A percentile compares a stretch with the other conserved stretches of the same genome.
Evolutionary conservation across 345 rosid species (phyloP).

Genomic region (Rhodamnia argentea): DNA sequence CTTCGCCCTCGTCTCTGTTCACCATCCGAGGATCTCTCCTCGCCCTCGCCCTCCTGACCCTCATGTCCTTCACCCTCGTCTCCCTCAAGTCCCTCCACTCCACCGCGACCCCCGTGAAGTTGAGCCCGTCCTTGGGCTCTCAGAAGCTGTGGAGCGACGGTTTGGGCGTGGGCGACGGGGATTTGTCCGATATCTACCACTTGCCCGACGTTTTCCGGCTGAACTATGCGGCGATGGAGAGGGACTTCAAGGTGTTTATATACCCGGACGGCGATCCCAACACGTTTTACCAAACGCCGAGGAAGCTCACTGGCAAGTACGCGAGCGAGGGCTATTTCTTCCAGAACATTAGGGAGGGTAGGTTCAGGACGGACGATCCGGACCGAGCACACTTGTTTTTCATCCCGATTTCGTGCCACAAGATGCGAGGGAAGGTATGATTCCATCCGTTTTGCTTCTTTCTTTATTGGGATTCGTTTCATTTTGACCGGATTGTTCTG

Average conservation of each 20-base stretch:
- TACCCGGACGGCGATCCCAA: constrained; percentile 95
- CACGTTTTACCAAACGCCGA: constrained; percentile 82
- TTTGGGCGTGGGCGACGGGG: not conserved
- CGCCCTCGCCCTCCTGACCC: constrained; percentile 55
- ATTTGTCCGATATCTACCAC: constrained; percentile 48
- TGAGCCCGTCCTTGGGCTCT: not conserved
- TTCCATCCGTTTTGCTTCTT: not conserved
- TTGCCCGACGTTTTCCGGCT: constrained; percentile 46
- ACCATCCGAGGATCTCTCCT: constrained; percentile 62
- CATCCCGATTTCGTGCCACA: constrained; percentile 91
- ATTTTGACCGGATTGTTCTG: not conserved
- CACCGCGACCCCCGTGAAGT: not conserved
- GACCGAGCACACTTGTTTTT: constrained; percentile 85
- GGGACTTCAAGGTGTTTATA: constrained; percentile 67
- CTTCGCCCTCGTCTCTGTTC: constrained; percentile 20
- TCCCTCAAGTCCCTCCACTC: constrained; percentile 53
- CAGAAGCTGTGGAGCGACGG: not conserved
- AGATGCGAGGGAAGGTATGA: constrained; percentile 95
- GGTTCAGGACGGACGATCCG: constrained; percentile 67
- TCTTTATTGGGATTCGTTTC: not conserved
- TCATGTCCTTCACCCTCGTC: constrained; percentile 24
- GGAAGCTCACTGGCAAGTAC: constrained; percentile 89
- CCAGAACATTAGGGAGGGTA: constrained; percentile 76
- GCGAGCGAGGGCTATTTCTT: constrained; percentile 99
- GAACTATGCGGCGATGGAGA: constrained; percentile 79